Conservation (phyloP, 2,329 filamentous ascomycete genomes). For the Colletotrichum lini region DNA sequence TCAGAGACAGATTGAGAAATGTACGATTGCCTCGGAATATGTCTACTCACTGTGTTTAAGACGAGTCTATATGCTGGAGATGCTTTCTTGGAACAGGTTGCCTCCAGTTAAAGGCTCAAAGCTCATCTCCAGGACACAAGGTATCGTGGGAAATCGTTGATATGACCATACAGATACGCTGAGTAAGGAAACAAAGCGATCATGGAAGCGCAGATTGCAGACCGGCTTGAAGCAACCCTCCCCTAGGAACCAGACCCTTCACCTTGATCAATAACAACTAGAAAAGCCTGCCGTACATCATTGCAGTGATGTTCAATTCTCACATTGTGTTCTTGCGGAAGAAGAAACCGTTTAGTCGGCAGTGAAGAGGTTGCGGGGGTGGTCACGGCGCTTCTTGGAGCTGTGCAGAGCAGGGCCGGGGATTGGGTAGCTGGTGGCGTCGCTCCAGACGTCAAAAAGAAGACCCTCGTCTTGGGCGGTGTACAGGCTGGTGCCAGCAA, state of each 20-base stretch:
- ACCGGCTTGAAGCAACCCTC: conserved; percentile 14
- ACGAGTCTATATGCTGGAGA: conserved; percentile 30
- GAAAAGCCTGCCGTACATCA: conserved; percentile 31
- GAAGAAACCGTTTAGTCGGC: conserved; percentile 11
- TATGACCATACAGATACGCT: conserved; percentile 33
- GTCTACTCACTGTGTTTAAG: conserved; percentile 16
- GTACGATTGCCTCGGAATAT: neutral
- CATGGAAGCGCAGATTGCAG: neutral
- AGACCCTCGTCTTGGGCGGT: conserved; percentile 52
- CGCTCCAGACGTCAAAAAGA: conserved; percentile 52
- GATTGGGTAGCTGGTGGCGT: conserved; percentile 49
- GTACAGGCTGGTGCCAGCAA: conserved; percentile 55
- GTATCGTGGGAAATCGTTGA: conserved; percentile 27
- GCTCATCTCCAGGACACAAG: conserved; percentile 24
- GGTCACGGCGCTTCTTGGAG: conserved; percentile 37
- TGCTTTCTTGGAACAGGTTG: conserved; percentile 31
- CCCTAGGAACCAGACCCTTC: conserved; percentile 2
- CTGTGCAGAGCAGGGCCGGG: conserved; percentile 48
- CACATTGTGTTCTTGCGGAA: conserved; percentile 1
- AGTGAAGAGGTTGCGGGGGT: conserved; percentile 31
- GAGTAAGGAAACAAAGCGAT: conserved; percentile 23
- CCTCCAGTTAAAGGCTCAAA: conserved; percentile 38
- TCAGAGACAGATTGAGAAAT: neutral
- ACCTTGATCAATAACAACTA: conserved; percentile 1
- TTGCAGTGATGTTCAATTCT: conserved; percentile 1